phyloP scores from a whole-genome alignment of 345 rosid species.

The Brassica incana region DNA sequence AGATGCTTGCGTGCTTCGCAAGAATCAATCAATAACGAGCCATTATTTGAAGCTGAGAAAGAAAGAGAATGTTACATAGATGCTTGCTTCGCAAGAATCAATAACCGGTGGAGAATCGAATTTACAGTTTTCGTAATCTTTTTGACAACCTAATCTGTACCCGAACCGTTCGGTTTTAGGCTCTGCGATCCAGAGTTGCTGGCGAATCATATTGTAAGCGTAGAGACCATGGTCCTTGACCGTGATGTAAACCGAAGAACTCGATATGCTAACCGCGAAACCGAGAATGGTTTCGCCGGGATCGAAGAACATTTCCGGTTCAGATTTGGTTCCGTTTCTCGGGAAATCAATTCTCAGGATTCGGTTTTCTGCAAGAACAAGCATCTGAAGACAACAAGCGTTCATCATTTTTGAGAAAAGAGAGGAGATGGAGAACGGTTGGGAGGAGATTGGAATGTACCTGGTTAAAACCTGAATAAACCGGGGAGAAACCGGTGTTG shows the following conservation, averaged over 20 bases:
- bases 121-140: conserved; percentile 54
- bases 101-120: conserved; percentile 66
- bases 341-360: conserved; percentile 51
- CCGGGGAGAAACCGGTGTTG: conserved; percentile 51
- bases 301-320: conserved; percentile 57
- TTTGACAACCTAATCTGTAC: conserved; percentile 68
- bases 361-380: conserved; percentile 72
- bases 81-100: conserved; percentile 71
- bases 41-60: not conserved
- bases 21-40: not conserved
- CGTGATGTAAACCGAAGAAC: conserved; percentile 61
- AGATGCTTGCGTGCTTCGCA: not conserved
- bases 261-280: conserved; percentile 58
- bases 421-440: conserved; percentile 6
- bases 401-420: not conserved
- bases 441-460: conserved; percentile 35
- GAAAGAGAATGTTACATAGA: conserved; percentile 55
- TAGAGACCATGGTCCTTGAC: conserved; percentile 63
- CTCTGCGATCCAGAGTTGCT: conserved; percentile 76
- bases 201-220: conserved; percentile 43
- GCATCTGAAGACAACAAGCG: conserved; percentile 55
- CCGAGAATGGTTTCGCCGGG: conserved; percentile 65
- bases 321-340: conserved; percentile 46
- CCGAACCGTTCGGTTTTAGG: conserved; percentile 59
- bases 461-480: conserved; percentile 60